Evolutionary conservation across 805 yeast genomes (phyloP).

Genomic region (Cyberlindnera misumaiensis): DNA sequence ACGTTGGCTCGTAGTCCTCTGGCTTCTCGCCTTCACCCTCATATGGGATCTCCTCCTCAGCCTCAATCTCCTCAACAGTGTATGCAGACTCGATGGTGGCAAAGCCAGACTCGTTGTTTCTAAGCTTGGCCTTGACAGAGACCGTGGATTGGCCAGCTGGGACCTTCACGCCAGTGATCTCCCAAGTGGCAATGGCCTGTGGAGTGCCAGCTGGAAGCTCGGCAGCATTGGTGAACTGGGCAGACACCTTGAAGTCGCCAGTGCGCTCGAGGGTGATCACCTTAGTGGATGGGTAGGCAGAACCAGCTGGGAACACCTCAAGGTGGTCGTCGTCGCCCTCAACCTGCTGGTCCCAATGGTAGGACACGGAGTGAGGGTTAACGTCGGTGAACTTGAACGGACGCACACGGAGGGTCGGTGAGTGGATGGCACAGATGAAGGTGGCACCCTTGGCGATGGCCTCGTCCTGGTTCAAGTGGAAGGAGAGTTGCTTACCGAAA

Average conservation of each 20-base stretch:
- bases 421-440: conserved; percentile 96
- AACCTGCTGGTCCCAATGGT: conserved; percentile 89
- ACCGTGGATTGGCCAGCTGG: conserved; percentile 69
- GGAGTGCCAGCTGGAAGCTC: conserved; percentile 65
- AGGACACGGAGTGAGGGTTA: conserved; percentile 88
- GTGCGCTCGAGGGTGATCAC: conserved; percentile 89
- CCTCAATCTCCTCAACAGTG: conserved; percentile 86
- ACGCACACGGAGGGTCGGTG: conserved; percentile 97
- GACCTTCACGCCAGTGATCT: conserved; percentile 76
- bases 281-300: conserved; percentile 90
- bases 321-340: conserved; percentile 85
- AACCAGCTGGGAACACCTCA: conserved; percentile 96
- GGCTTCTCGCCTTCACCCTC: conserved; percentile 65
- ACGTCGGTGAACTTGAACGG: conserved; percentile 97
- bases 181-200: conserved; percentile 75
- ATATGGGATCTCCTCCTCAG: conserved; percentile 80
- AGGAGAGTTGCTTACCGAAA: conserved; percentile 80
- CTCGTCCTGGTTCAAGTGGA: conserved; percentile 98
- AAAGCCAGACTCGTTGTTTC: conserved; percentile 96
- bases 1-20: conserved; percentile 79
- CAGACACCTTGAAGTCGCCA: conserved; percentile 80
- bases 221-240: conserved; percentile 71
- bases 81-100: conserved; percentile 91
- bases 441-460: conserved; percentile 99
- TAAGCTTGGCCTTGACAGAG: conserved; percentile 86